A percentile compares a stretch with the other conserved stretches of the same genome.
These are phyloP conservation scores for Mucor lusitanicus DNA, from an alignment of 371 early-diverging fungal genomes.

Conservation along the genomic window DNA sequence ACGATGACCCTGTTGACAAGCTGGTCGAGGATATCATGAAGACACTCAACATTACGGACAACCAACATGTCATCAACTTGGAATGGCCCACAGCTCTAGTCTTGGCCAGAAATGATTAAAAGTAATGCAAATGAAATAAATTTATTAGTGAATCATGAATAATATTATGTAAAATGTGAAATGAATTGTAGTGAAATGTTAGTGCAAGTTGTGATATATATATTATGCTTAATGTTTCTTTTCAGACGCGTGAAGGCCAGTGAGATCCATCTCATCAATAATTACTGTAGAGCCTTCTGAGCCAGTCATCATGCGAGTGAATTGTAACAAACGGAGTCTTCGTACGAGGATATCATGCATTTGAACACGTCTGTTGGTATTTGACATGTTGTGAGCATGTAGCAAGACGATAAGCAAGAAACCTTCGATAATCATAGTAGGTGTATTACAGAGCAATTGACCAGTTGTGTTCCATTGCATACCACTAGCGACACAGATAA, in stretches of 20 bases:
- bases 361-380: conserved; percentile 16
- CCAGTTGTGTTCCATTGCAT: conserved; percentile 23
- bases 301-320: not conserved
- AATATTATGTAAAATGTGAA: not conserved
- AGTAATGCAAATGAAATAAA: not conserved
- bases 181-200: not conserved
- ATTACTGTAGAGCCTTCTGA: not conserved
- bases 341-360: conserved; percentile 19
- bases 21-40: conserved; percentile 3
- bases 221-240: not conserved
- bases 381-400: conserved; percentile 22
- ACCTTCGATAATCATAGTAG: conserved; percentile 29
- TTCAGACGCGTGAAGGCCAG: not conserved
- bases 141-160: not conserved
- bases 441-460: conserved; percentile 25
- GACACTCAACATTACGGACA: not conserved
- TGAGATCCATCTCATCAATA: not conserved
- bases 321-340: conserved; percentile 12
- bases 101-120: conserved; percentile 11
- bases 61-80: conserved; percentile 1
- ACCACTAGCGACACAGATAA: conserved; percentile 17
- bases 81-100: conserved; percentile 30
- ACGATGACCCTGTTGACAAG: conserved; percentile 16
- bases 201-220: not conserved
- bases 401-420: conserved; percentile 26